Evolutionary conservation across 495 filamentous ascomycete genomes (phyloP), one percentile per base, ranked within the genome.

Genomic region (Penicillium canescens): DNA sequence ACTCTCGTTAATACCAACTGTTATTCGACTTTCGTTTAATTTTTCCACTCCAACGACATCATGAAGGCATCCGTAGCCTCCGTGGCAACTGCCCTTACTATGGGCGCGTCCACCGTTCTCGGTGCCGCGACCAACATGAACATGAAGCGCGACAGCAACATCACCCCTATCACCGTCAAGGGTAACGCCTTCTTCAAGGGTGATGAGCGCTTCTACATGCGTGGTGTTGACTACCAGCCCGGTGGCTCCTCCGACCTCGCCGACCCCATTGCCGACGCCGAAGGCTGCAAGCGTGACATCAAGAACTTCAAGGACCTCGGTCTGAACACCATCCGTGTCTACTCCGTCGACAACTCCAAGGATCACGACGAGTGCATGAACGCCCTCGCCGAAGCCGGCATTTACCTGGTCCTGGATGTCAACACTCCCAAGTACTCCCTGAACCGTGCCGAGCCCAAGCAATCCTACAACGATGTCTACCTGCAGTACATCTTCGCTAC

Each of bases 161-260:
- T 79, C 11, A 76, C 72, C 10, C 67, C 82, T 31, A 73, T 85
- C 76, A 80, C 82, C 41, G 69, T 81, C 75, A 78, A 82, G 75
- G 72, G 86, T 67, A 69, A 84, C 69, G 91, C 93, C 46, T 96
- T 97, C 82, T 97, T 92, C 78, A 80, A 87, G 61, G 91, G 90
- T 51, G 70, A 82, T 55, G 70, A 84, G 10, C 86, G 93, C 55
- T 98, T 96, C 82, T 97, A 97, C 69, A 84, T 98, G 46, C 89
- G 91, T 40, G 93, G 93, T 67, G 86, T 98, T 57, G 93, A 96
- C 78, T 97, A 96, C 73, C 92, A 96, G 69, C 92, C 92, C 44
- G 92, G 93, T 55, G 93, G 93, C 54, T 88, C 89, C 18, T 92
- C 91, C 20, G 75, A 85, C 46, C 80, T 89, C 49, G 61, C 67